Conservation (phyloP, 352 stramenopile genomes). For the Pythium insidiosum region DNA sequence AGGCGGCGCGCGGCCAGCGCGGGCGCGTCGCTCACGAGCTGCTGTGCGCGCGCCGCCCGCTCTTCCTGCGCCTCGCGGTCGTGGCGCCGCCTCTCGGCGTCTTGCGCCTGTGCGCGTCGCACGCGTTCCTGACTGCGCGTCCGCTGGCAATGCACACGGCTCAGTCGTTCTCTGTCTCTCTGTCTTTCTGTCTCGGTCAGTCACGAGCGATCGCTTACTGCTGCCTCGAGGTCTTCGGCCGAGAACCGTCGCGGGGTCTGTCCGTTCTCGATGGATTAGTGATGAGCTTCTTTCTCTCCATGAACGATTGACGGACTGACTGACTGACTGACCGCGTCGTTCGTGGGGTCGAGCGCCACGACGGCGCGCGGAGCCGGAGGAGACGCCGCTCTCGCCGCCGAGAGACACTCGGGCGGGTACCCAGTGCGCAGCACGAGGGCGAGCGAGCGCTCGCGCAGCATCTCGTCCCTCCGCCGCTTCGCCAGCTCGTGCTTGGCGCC, state of each 20-base stretch:
- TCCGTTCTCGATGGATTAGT: too few species aligned
- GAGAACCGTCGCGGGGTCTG: too few species aligned
- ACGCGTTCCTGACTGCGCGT: slow-evolving; percentile 44
- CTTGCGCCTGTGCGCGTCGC: slow-evolving; percentile 27
- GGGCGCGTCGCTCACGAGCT: slow-evolving; percentile 21
- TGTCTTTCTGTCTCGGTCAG: too few species aligned
- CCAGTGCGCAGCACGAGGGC: slow-evolving; percentile 28
- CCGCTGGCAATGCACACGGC: too few species aligned
- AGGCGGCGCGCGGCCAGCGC: slow-evolving; percentile 35
- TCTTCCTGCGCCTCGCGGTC: slow-evolving; percentile 24
- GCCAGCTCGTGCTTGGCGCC: slow-evolving; percentile 47
- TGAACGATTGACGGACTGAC: neutral
- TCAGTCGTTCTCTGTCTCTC: too few species aligned
- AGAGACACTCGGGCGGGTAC: too few species aligned
- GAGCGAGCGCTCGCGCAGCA: slow-evolving; percentile 39
- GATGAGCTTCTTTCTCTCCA: slow-evolving; percentile 15
- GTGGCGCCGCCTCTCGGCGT: slow-evolving; percentile 14
- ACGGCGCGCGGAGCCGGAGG: too few species aligned
- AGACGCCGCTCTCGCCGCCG: too few species aligned
- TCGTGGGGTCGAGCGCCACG: too few species aligned
- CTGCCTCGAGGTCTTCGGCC: slow-evolving; percentile 9
- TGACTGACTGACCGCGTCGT: too few species aligned
- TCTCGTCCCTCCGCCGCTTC: slow-evolving; percentile 33
- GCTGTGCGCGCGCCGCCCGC: slow-evolving; percentile 21
- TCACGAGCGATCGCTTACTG: too few species aligned